Percentiles rank a stretch among this genome's conserved stretches.
These are phyloP conservation scores for Coemansia sp. DNA, from an alignment of 371 early-diverging fungal genomes.

Conservation along the genomic window DNA sequence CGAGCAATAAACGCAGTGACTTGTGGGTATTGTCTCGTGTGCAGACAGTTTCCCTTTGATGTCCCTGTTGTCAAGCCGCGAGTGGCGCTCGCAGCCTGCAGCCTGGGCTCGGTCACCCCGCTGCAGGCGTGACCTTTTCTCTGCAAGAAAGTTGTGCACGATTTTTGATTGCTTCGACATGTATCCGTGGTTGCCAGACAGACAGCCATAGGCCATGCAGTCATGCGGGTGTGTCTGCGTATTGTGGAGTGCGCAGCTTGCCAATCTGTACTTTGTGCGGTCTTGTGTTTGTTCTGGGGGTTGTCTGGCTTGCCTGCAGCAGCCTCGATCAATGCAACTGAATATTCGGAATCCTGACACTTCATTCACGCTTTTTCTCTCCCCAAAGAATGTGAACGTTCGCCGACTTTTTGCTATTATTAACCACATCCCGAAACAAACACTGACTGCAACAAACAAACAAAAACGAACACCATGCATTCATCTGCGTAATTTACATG, in stretches of 20 bases:
- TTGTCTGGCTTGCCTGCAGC: neutral
- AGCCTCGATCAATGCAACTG: conserved; percentile 6
- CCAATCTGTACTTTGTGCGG: conserved; percentile 5
- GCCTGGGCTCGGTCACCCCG: neutral
- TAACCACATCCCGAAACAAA: neutral
- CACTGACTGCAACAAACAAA: neutral
- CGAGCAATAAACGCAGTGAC: conserved; percentile 5
- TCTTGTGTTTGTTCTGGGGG: conserved; percentile 1
- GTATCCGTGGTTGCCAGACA: too few relatives aligned
- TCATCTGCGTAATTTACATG: neutral
- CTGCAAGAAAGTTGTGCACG: too few relatives aligned
- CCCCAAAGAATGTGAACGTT: neutral
- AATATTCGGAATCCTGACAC: conserved; percentile 6
- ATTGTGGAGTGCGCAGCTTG: neutral
- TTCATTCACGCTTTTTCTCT: neutral
- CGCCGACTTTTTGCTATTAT: neutral
- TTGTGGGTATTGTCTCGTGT: conserved; percentile 7
- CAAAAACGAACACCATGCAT: neutral
- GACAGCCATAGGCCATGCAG: neutral
- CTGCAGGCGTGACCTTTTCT: conserved; percentile 1
- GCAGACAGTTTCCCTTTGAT: neutral
- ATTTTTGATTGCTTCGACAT: too few relatives aligned
- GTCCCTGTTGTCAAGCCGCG: conserved; percentile 4
- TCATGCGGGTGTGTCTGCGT: neutral
- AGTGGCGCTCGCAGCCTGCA: conserved; percentile 9